A percentile compares a stretch with the other conserved stretches of the same genome.
Evolutionary conservation across 129 eudicot species (phyloP).

Genomic region (Scalesia atractyloides): DNA sequence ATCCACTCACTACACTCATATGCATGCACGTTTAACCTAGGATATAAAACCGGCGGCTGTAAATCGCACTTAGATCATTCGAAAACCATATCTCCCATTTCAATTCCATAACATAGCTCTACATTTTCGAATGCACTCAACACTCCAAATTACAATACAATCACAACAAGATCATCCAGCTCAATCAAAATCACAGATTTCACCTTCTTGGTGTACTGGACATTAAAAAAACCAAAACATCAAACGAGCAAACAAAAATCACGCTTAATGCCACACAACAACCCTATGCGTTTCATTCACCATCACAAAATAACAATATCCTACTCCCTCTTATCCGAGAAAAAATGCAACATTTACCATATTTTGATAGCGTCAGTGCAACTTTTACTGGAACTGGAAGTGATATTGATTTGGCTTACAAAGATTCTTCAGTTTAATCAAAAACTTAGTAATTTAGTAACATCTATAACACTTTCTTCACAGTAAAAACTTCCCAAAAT

Average conservation of each 20-base stretch:
- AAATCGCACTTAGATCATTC: neutral
- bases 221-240: neutral
- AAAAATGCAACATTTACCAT: too few species aligned
- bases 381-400: neutral
- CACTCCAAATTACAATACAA: neutral
- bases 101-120: neutral
- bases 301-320: too few species aligned
- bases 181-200: conserved; percentile 17
- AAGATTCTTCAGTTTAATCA: neutral
- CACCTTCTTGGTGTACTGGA: neutral
- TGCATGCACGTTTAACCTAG: neutral
- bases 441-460: neutral
- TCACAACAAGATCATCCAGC: neutral
- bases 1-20: neutral
- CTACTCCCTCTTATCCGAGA: too few species aligned
- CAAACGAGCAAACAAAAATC: neutral
- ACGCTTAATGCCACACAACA: neutral
- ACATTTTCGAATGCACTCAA: neutral
- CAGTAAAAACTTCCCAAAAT: conserved; percentile 9
- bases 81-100: neutral
- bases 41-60: neutral
- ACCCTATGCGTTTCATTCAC: neutral
- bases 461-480: neutral
- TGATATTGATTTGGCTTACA: too few species aligned
- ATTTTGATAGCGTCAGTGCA: neutral